Evolutionary conservation across 2,329 filamentous ascomycete species (phyloP).

Genomic region (Pyricularia pennisetigena): DNA sequence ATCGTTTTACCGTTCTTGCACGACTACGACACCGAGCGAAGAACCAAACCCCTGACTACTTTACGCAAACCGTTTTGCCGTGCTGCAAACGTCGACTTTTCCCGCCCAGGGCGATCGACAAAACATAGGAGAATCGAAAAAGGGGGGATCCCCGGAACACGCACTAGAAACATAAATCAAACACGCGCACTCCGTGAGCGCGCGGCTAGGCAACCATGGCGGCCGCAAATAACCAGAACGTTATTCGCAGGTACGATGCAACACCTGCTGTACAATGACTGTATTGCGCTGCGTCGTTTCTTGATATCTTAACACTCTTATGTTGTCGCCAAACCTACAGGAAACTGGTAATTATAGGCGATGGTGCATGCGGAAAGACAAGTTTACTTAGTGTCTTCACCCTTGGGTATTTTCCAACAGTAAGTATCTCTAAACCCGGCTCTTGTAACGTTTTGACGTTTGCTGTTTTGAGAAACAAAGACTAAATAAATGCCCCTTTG

Average conservation of each 20-base stretch:
- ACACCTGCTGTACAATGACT: neutral
- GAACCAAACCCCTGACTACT: neutral
- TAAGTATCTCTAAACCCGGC: slow-evolving; percentile 39
- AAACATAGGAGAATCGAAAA: neutral
- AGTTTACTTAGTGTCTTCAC: slow-evolving; percentile 97
- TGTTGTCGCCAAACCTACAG: slow-evolving; percentile 34
- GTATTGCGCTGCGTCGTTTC: neutral
- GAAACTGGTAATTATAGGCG: slow-evolving; percentile 94
- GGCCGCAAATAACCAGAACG: slow-evolving; percentile 21
- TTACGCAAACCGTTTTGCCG: neutral
- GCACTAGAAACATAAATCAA: neutral
- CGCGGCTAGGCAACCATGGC: slow-evolving; percentile 19
- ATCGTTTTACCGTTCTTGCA: neutral
- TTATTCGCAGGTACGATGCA: slow-evolving; percentile 24
- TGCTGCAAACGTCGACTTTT: neutral
- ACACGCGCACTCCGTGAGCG: neutral
- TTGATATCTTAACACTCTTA: neutral
- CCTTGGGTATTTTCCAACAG: slow-evolving; percentile 92
- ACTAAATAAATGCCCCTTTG: neutral
- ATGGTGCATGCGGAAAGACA: slow-evolving; percentile 97
- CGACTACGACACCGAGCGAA: neutral
- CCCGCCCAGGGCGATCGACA: neutral
- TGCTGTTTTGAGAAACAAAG: neutral
- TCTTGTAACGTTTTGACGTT: neutral
- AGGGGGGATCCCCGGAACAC: neutral